phyloP scores from a whole-genome alignment of 352 stramenopile species.

The Pythium oligandrum region DNA sequence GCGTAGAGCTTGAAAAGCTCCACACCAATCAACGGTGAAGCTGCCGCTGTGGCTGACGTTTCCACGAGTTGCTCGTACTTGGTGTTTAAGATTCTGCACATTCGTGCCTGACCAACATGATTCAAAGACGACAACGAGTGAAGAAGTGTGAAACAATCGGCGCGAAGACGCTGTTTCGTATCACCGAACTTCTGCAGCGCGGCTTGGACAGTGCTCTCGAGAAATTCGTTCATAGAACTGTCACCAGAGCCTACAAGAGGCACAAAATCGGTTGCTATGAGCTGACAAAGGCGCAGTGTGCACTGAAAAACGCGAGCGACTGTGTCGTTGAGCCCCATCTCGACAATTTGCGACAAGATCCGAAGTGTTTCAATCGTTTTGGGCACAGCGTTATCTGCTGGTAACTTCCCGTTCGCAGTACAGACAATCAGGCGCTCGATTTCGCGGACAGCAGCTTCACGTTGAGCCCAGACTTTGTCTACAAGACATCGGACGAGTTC shows the following conservation, averaged over 20 bases:
- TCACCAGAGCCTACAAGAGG: conserved; percentile 30
- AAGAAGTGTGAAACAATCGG: conserved; percentile 68
- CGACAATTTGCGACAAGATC: conserved; percentile 50
- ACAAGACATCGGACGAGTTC: conserved; percentile 70
- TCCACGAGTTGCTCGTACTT: conserved; percentile 43
- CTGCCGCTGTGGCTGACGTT: conserved; percentile 24
- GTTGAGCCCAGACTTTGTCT: conserved; percentile 75
- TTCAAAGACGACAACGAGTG: conserved; percentile 50
- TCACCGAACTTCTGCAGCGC: conserved; percentile 75
- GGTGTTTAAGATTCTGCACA: conserved; percentile 60
- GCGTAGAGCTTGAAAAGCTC: conserved; percentile 69
- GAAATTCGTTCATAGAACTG: conserved; percentile 16
- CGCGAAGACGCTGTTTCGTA: conserved; percentile 66
- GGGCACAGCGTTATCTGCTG: conserved; percentile 36
- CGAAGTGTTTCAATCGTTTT: conserved; percentile 56
- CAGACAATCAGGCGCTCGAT: conserved; percentile 64
- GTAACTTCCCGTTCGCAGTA: conserved; percentile 37
- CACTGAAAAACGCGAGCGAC: conserved; percentile 79
- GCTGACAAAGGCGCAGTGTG: conserved; percentile 60
- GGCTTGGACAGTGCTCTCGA: conserved; percentile 50
- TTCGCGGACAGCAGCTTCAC: conserved; percentile 67
- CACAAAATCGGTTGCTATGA: conserved; percentile 69
- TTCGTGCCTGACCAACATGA: conserved; percentile 53
- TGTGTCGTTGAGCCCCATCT: conserved; percentile 69
- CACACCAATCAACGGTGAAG: conserved; percentile 44